These are phyloP conservation scores for Bruguiera sexangula DNA, from an alignment of 345 rosid species.

Conservation along the genomic window DNA sequence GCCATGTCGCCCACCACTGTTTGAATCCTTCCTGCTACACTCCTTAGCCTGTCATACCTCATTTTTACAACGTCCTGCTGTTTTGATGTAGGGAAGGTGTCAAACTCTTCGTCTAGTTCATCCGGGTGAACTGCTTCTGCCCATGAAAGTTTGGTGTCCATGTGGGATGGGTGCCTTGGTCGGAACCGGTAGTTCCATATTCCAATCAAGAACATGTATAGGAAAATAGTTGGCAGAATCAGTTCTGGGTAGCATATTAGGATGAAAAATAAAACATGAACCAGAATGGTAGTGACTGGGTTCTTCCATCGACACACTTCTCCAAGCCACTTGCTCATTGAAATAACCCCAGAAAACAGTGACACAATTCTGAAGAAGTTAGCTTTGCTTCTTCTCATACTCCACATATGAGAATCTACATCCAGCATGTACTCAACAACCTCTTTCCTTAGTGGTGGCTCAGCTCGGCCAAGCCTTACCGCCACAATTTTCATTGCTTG, in stretches of 20 bases:
- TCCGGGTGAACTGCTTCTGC: constrained; percentile 32
- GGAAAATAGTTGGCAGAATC: constrained; percentile 7
- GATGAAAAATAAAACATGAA: constrained; percentile 3
- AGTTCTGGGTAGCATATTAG: constrained; percentile 5
- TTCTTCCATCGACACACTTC: constrained; percentile 2
- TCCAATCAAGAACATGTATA: constrained; percentile 31
- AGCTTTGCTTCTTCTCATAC: constrained; percentile 32
- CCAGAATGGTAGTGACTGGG: constrained; percentile 4
- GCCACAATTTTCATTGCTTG: constrained; percentile 31
- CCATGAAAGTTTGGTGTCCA: constrained; percentile 32
- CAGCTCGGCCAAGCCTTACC: constrained; percentile 27
- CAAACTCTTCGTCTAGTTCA: constrained; percentile 34
- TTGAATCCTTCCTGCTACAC: constrained; percentile 34
- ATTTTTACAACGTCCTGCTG: constrained; percentile 20
- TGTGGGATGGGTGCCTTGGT: constrained; percentile 34
- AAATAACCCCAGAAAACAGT: neutral
- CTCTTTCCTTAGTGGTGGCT: constrained; percentile 34
- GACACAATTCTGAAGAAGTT: constrained; percentile 9
- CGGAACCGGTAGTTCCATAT: constrained; percentile 29
- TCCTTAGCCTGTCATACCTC: constrained; percentile 34
- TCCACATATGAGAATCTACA: constrained; percentile 37
- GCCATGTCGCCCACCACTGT: constrained; percentile 36
- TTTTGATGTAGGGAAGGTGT: constrained; percentile 30
- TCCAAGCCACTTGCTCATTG: constrained; percentile 2
- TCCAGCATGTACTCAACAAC: constrained; percentile 34